Base-by-base conservation (phyloP, 2,329 filamentous ascomycete species). In the Fusarium sublunatum region DNA sequence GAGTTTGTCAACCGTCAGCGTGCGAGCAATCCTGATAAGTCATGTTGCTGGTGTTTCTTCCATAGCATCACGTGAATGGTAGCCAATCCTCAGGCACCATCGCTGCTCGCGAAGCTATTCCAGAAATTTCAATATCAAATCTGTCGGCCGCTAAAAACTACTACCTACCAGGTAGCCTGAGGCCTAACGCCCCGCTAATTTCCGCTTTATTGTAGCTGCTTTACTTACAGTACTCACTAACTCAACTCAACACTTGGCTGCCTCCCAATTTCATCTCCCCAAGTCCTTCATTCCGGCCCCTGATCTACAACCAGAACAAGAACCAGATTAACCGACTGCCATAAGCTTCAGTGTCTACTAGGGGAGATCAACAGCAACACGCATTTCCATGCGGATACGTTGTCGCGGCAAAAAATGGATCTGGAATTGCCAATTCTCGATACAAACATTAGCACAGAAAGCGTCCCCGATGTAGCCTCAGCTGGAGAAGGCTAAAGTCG, bases 191-290 rank as follows among this genome's bases (percentile, higher is more conserved):
- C 41, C 38, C 38, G 32, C 42, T 50, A 47, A 58, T 43, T 58
- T 38, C 52, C 52, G 25, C n/a, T 46, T 50, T 50, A 35, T 38
- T 41, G 36, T 36, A 31, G 35, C 26, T 38, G 44, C 38, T 62
- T 19, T 58, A 47, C 25, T 46, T 48, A 29, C 32, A 38, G 42
- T 3, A 19, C 19, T 19, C 19, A 19, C 19, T 19, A 19, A 19
- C 19, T 19, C 19, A 19, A 19, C 19, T 19, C 19, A 19, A 19
- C 19, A 58, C 25, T 55, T 49, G 62, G 63, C 49, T 65, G 47
- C 63, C 63, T 66, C 63, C 62, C 53, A 63, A 64, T 66, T 56
- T 65, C 32, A 58, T 56, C 43, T 32, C 45, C 41, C 46, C 39
- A 7, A 47, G 32, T 26, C 57, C 44, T 61, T 41, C 24, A 58